Base-by-base conservation (phyloP, 2,329 filamentous ascomycete species). In the Beauveria brongniartii region DNA sequence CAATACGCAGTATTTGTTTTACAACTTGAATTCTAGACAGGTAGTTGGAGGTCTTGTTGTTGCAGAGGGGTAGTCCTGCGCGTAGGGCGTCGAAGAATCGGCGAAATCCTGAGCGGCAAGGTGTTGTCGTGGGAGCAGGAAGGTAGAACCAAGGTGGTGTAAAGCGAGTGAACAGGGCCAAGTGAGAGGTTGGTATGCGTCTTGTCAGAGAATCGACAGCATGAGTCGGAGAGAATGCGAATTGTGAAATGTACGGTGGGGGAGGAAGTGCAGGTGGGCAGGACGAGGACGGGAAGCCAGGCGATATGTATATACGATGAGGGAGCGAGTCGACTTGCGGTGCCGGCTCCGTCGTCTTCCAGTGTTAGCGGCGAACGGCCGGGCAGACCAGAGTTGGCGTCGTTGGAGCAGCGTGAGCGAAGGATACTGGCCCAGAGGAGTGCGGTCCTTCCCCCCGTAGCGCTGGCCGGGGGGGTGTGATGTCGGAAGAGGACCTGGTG, bases 231-330 rank as follows among this genome's bases (percentile, higher is more conserved):
- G 18, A 44, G 44, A 52, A 43, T 59, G 46, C 55, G 47, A 30
- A 22, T 51, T 59, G 34, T 51, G 20, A 55, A 47, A 54, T 54
- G 58, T 20, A 55, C 51, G 58, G 46, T 51, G 37, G 46, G 47
- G 43, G 51, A 55, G 43, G 28, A 41, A 55, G 50, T 7, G 41
- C 28, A 55, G 61, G 58, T 60, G 30, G 59, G n/a, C 34, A 64
- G 53, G 44, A 60, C 51, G 44, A 43, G 53, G 61, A 62, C 52
- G 66, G 66, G 63, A 55, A 63, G 60, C 57, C 22, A 57, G 64
- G 63, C 58, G 63, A 59, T 66, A 69, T 67, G 67, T 67, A 67
- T 67, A 65, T 66, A 46, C 58, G 18, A 59, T 59, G 56, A 59
- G 47, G 48, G 55, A 41, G 30, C 30, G 37, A 59, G 55, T 59